phyloP scores from a whole-genome alignment of 78 protist species.

The Protostelium mycophagum region DNA sequence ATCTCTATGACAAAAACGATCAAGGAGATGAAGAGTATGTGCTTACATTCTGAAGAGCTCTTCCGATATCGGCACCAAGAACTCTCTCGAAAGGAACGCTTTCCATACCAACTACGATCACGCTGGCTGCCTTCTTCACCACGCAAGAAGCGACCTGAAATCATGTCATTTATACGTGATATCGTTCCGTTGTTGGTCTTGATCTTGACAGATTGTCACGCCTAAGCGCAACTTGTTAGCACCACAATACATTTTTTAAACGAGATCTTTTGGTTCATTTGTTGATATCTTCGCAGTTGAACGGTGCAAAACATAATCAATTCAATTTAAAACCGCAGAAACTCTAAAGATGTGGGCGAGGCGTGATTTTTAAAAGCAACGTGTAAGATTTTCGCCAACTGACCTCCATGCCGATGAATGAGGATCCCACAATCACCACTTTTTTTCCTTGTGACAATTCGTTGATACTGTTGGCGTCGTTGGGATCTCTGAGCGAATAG shows the following conservation, averaged over 20 bases:
- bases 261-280: too few species aligned
- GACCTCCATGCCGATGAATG: conserved; percentile 23
- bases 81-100: neutral
- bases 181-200: too few species aligned
- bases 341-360: too few species aligned
- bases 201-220: too few species aligned
- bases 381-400: too few species aligned
- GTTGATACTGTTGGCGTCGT: neutral
- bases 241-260: too few species aligned
- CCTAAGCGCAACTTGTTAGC: neutral
- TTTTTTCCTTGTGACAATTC: neutral
- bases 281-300: too few species aligned
- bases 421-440: conserved; percentile 24
- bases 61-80: neutral
- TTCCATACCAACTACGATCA: conserved; percentile 5
- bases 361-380: too few species aligned
- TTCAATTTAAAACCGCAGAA: too few species aligned
- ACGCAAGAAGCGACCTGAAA: conserved; percentile 7
- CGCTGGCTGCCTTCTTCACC: conserved; percentile 6
- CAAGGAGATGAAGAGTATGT: neutral
- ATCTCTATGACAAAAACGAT: too few species aligned
- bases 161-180: too few species aligned
- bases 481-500: conserved; percentile 5
- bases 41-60: neutral
- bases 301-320: too few species aligned